Base-by-base conservation (phyloP, 2,329 filamentous ascomycete genomes). In the Colletotrichum graminicola region DNA sequence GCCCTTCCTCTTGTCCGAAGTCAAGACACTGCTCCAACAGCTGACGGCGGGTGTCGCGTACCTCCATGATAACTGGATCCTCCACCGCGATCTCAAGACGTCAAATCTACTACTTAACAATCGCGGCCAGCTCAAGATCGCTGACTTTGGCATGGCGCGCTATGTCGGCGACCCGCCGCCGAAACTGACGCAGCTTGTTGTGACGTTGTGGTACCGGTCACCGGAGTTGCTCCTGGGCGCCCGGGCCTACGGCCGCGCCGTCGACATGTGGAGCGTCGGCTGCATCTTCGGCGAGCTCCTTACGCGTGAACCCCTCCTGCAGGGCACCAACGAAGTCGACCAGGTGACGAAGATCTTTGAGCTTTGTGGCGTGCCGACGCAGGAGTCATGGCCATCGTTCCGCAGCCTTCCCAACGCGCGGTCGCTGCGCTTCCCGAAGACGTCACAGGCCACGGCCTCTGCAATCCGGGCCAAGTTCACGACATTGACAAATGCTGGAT, bases 71-170 rank as follows among this genome's bases (percentile, higher is more conserved):
- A 90, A 94, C 82, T 97, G 92, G 92, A 97, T 99, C 77, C 88
- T 99, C 72, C 94, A 96, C 83, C 94, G 95, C 67, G 95, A 98
- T 82, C 90, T 97, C 77, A 97, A 97, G 82, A 97, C 94, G 4
- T 95, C 93, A 60, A 97, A 97, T 78, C 90, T 99, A 57, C 90
- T 99, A 57, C 92, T 99, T 83, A 97, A 94, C 84, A 98, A 98
- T 84, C 93, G 94, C 56, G 96, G 96, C 56, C 91, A 93, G 80
- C 91, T 99, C 81, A 98, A 98, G 82, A 92, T 99, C 74, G 96
- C 96, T 72, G 96, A 99, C 82, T 99, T 99, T 79, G 96, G 96
- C 80, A 98, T 99, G 94, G 95, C 96, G 4, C 90, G 96, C 36
- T 96, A 96, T 82, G 93, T 93, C 67, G 93, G 93, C 62, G 90